Evolutionary conservation across 495 filamentous ascomycete species (phyloP).

Genomic region (Xylaria grammica): DNA sequence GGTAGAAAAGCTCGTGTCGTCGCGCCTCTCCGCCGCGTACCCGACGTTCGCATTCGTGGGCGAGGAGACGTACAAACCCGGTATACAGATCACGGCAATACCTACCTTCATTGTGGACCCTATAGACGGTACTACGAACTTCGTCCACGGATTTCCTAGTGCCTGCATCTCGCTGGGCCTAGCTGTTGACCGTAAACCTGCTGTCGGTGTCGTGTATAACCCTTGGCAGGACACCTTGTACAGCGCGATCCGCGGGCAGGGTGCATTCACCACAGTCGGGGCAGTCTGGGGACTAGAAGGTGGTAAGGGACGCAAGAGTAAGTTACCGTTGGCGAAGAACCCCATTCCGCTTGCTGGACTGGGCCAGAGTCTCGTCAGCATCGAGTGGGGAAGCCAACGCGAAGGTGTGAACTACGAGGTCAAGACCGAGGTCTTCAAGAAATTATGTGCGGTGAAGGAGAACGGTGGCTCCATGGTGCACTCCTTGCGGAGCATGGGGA

Average conservation of each 20-base stretch:
- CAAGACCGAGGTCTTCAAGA: slow-evolving; percentile 71
- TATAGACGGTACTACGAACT: slow-evolving; percentile 90
- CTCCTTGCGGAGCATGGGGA: slow-evolving; percentile 73
- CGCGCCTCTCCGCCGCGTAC: slow-evolving; percentile 65
- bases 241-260: slow-evolving; percentile 70
- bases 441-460: slow-evolving; percentile 65
- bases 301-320: slow-evolving; percentile 33
- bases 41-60: slow-evolving; percentile 77
- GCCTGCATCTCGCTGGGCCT: slow-evolving; percentile 86
- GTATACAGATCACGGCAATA: slow-evolving; percentile 63
- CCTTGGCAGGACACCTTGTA: slow-evolving; percentile 73
- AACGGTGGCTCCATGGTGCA: slow-evolving; percentile 85
- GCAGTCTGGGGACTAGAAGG: slow-evolving; percentile 36
- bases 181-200: slow-evolving; percentile 63
- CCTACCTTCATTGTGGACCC: slow-evolving; percentile 91
- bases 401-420: slow-evolving; percentile 76
- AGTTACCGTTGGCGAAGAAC: slow-evolving; percentile 63
- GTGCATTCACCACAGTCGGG: slow-evolving; percentile 62
- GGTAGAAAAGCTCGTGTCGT: slow-evolving; percentile 76
- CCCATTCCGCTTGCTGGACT: slow-evolving; percentile 60
- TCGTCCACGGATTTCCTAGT: slow-evolving; percentile 80
- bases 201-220: slow-evolving; percentile 86
- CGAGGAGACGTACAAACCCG: slow-evolving; percentile 82
- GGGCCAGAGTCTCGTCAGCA: slow-evolving; percentile 65
- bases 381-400: slow-evolving; percentile 82